Conservation (phyloP, 768 basidiomycete genomes). For the Cubamyces sp. region DNA sequence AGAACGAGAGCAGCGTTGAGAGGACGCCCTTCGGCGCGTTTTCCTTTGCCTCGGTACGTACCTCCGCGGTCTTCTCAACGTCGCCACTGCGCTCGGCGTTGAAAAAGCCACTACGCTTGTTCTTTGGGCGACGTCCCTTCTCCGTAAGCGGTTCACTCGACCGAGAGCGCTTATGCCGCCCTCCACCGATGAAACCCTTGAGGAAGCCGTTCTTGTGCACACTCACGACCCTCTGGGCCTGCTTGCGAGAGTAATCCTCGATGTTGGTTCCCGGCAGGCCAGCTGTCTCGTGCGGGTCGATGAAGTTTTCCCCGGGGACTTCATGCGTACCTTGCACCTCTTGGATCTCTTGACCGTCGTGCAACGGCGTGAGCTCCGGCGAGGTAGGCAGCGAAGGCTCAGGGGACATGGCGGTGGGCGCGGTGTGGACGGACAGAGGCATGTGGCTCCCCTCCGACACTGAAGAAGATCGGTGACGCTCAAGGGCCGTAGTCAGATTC, state of each 20-base stretch:
- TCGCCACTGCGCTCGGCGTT: slow-evolving; percentile 17
- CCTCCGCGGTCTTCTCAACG: slow-evolving; percentile 31
- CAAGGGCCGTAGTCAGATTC: slow-evolving; percentile 53
- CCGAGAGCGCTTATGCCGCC: slow-evolving; percentile 13
- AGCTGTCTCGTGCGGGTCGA: slow-evolving; percentile 65
- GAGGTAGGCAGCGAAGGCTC: slow-evolving; percentile 25
- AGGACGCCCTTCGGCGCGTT: slow-evolving; percentile 55
- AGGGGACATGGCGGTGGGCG: slow-evolving; percentile 25
- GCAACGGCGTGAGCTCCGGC: slow-evolving; percentile 32
- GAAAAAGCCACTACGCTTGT: slow-evolving; percentile 16
- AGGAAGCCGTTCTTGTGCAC: slow-evolving; percentile 41
- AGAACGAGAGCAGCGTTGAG: slow-evolving; percentile 66
- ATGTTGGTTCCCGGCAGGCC: slow-evolving; percentile 56
- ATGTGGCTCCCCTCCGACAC: slow-evolving; percentile 22
- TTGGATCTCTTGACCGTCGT: not conserved
- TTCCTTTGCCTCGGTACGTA: slow-evolving; percentile 21
- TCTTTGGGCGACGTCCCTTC: not conserved
- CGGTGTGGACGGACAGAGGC: slow-evolving; percentile 14
- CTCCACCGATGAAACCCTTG: slow-evolving; percentile 5
- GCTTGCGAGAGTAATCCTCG: slow-evolving; percentile 37
- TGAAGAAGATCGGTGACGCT: slow-evolving; percentile 46
- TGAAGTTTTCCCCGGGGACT: slow-evolving; percentile 54
- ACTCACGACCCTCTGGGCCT: slow-evolving; percentile 48
- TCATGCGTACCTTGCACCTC: not conserved
- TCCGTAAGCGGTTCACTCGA: slow-evolving; percentile 12